Evolutionary conservation across 176 grass and related monocot species (phyloP).

Genomic region (Bromus sterilis): DNA sequence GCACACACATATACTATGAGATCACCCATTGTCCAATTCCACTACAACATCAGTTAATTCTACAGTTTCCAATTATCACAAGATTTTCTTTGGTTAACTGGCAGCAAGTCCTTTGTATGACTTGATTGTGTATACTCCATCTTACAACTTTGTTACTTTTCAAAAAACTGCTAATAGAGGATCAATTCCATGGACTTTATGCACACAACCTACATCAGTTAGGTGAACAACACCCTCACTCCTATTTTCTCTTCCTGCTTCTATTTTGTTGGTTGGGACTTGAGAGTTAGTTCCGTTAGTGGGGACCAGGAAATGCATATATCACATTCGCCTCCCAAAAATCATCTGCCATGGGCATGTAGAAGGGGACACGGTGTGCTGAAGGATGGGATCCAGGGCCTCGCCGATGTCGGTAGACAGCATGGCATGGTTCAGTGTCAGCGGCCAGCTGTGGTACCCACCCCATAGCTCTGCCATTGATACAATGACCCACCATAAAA

Average conservation of each 20-base stretch:
- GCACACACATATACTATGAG: neutral
- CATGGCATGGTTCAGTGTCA: neutral
- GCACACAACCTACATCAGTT: neutral
- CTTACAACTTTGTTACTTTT: constrained; percentile 1
- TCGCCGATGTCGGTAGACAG: neutral
- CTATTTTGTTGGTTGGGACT: neutral
- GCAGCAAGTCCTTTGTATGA: neutral
- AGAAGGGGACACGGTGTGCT: neutral
- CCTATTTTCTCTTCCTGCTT: neutral
- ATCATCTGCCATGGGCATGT: neutral
- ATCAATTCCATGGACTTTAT: neutral
- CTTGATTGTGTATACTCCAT: neutral
- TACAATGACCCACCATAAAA: neutral
- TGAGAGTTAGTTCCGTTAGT: neutral
- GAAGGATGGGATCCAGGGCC: neutral
- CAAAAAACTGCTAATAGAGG: neutral
- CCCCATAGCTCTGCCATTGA: neutral
- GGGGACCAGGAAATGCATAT: neutral
- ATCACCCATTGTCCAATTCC: neutral
- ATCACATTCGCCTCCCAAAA: neutral
- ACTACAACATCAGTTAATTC: neutral
- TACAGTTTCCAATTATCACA: neutral
- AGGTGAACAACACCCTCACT: neutral
- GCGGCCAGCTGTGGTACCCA: neutral
- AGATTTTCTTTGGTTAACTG: neutral